A percentile compares a stretch with the other conserved stretches of the same genome.
Conservation (phyloP, 2,329 filamentous ascomycete genomes). For the Cladosporium sp. region DNA sequence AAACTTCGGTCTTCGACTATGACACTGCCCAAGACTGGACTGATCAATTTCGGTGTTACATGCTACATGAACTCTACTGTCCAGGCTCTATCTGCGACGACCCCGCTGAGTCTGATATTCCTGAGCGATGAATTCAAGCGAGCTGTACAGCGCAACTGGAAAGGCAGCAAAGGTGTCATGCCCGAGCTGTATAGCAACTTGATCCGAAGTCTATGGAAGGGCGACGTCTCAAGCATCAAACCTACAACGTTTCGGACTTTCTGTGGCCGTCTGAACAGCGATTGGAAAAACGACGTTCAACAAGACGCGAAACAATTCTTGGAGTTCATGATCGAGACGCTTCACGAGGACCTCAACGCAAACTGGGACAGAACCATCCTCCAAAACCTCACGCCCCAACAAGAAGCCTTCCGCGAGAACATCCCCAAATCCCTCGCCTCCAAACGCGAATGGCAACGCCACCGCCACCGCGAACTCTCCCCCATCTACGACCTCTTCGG, state of each 20-base stretch:
- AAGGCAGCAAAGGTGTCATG: conserved; percentile 59
- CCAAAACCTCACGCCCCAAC: conserved; percentile 52
- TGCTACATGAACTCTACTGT: conserved; percentile 93
- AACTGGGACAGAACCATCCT: conserved; percentile 57
- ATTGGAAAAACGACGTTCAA: conserved; percentile 70
- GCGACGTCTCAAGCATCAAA: conserved; percentile 44
- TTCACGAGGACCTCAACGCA: conserved; percentile 81
- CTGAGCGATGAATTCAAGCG: conserved; percentile 56
- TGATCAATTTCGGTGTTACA: conserved; percentile 74
- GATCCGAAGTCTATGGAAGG: conserved; percentile 59
- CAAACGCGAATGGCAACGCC: conserved; percentile 67
- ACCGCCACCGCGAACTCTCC: conserved; percentile 65
- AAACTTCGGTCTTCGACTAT: conserved; percentile 39
- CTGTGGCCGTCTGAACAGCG: conserved; percentile 57
- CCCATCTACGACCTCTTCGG: conserved; percentile 76
- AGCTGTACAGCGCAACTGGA: conserved; percentile 60
- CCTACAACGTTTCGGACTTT: conserved; percentile 52
- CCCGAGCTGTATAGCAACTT: conserved; percentile 59
- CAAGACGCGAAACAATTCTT: conserved; percentile 93
- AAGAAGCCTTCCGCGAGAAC: conserved; percentile 57
- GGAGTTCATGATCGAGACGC: conserved; percentile 70
- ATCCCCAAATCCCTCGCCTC: conserved; percentile 62
- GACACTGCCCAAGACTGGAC: conserved; percentile 61
- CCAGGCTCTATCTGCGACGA: conserved; percentile 74
- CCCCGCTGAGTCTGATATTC: conserved; percentile 58